Evolutionary conservation across 2,329 filamentous ascomycete species (phyloP).

Genomic region (Thermochaetoides dissita): DNA sequence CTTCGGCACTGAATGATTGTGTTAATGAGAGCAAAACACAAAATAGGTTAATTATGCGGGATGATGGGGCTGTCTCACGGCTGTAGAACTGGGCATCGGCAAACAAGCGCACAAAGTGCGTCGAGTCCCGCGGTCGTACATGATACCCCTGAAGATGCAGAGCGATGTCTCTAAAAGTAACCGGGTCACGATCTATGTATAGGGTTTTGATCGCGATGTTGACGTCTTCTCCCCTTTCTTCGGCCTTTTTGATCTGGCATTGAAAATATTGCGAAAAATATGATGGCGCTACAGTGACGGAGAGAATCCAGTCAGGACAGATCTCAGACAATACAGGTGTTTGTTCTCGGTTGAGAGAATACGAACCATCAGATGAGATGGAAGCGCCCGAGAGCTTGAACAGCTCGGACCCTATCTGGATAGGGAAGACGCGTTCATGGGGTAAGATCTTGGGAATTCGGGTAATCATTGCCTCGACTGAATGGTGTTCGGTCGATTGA

Average conservation of each 20-base stretch:
- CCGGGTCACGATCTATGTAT: constrained; percentile 88
- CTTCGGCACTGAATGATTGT: constrained; percentile 52
- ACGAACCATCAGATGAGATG: constrained; percentile 57
- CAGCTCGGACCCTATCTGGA: constrained; percentile 58
- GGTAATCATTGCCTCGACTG: background rate
- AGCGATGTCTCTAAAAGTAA: constrained; percentile 78
- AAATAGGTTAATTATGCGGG: background rate
- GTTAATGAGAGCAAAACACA: background rate
- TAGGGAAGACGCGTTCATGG: constrained; percentile 59
- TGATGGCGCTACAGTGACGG: constrained; percentile 56
- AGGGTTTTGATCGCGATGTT: constrained; percentile 53
- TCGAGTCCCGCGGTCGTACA: constrained; percentile 64
- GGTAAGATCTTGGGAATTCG: constrained; percentile 45
- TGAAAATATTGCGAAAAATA: constrained; percentile 94
- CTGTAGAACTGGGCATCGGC: constrained; percentile 93
- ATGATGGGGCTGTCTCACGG: constrained; percentile 32
- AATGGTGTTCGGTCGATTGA: constrained; percentile 1
- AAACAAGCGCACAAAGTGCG: constrained; percentile 83
- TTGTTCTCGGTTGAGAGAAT: background rate
- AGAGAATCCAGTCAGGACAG: background rate
- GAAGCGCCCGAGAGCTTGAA: constrained; percentile 63
- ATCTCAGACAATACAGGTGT: background rate
- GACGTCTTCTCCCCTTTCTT: constrained; percentile 41
- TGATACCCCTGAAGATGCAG: constrained; percentile 88
- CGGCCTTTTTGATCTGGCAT: constrained; percentile 57